A percentile compares a stretch with the other conserved stretches of the same genome.
Conservation (phyloP, 2,329 filamentous ascomycete genomes). For the Colletotrichum karsti region DNA sequence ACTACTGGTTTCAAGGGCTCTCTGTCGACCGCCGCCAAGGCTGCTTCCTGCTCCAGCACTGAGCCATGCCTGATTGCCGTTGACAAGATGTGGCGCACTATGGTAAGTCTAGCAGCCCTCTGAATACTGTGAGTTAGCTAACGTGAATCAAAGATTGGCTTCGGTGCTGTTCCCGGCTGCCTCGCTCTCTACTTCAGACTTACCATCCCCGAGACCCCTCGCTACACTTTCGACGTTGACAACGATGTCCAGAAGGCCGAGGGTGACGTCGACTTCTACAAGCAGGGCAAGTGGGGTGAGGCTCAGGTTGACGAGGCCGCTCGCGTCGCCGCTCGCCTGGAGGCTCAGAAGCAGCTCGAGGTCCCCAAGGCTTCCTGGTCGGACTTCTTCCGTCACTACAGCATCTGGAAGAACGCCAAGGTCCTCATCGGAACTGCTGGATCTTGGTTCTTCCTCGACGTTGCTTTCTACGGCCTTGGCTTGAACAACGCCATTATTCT, state of each 20-base stretch:
- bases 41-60: slow-evolving; percentile 61
- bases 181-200: slow-evolving; percentile 80
- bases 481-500: slow-evolving; percentile 82
- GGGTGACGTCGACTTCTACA: slow-evolving; percentile 79
- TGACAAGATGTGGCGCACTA: slow-evolving; percentile 73
- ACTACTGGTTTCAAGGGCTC: slow-evolving; percentile 76
- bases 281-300: slow-evolving; percentile 65
- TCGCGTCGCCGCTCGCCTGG: slow-evolving; percentile 65
- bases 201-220: slow-evolving; percentile 87
- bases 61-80: slow-evolving; percentile 58
- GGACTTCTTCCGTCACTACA: slow-evolving; percentile 78
- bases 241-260: slow-evolving; percentile 79
- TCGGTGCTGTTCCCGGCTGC: slow-evolving; percentile 71
- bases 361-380: slow-evolving; percentile 75
- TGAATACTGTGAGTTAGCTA: background rate
- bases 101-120: slow-evolving; percentile 36
- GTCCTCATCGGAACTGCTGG: slow-evolving; percentile 81
- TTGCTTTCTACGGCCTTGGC: slow-evolving; percentile 73
- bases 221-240: slow-evolving; percentile 86
- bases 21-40: slow-evolving; percentile 59
- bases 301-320: slow-evolving; percentile 73
- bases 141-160: slow-evolving; percentile 53
- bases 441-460: slow-evolving; percentile 81
- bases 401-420: slow-evolving; percentile 75
- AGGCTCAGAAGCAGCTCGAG: slow-evolving; percentile 62